Evolutionary conservation across 2,329 filamentous ascomycete genomes (phyloP).

Genomic region (Aspergillus unguis): DNA sequence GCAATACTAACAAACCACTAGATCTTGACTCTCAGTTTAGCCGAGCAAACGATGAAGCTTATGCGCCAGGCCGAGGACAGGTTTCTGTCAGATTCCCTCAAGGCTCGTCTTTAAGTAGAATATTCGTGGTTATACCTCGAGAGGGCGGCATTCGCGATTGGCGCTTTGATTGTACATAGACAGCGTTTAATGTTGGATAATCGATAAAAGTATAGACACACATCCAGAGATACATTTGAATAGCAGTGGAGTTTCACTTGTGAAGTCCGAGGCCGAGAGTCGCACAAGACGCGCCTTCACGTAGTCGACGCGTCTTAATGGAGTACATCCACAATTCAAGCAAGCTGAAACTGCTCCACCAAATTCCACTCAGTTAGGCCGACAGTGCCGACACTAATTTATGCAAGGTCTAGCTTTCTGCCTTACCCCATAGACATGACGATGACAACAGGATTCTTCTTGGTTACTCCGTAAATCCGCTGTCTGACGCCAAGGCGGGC

Average conservation of each 20-base stretch:
- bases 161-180: constrained; percentile 17
- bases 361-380: no score
- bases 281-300: not conserved
- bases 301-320: not conserved
- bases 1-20: constrained; percentile 30
- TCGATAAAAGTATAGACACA: constrained; percentile 8
- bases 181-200: constrained; percentile 18
- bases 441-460: not conserved
- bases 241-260: not conserved
- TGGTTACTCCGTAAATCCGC: constrained; percentile 13
- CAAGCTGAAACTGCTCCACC: not conserved
- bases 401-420: not conserved
- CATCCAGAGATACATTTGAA: constrained; percentile 2
- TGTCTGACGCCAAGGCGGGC: constrained; percentile 3
- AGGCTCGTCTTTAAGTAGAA: constrained; percentile 44
- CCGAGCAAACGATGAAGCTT: constrained; percentile 95
- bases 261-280: not conserved
- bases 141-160: constrained; percentile 5
- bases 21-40: constrained; percentile 86
- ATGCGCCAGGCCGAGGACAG: constrained; percentile 73
- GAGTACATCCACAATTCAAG: not conserved
- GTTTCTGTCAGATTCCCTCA: constrained; percentile 48
- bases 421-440: not conserved
- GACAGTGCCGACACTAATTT: not conserved
- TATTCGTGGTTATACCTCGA: not conserved